These are phyloP conservation scores for Aspergillus olivimuriae DNA, from an alignment of 495 filamentous ascomycete genomes.

Conservation along the genomic window DNA sequence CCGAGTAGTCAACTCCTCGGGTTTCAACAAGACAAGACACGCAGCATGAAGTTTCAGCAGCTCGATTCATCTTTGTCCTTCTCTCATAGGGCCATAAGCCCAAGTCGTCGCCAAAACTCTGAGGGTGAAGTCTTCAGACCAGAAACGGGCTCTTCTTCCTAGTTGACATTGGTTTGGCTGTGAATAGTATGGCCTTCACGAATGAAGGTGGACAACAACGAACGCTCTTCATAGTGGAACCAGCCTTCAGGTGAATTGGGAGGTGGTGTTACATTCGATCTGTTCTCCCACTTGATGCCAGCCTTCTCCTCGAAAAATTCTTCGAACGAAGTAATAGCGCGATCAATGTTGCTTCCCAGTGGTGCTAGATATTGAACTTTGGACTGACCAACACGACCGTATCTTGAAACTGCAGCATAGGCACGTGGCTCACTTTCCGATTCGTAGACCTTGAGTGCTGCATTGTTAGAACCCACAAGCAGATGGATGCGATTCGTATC, in stretches of 20 bases:
- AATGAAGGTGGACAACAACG: slow-evolving; percentile 19
- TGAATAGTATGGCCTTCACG: slow-evolving; percentile 4
- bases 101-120: no score
- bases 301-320: slow-evolving; percentile 52
- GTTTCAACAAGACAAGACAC: no score
- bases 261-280: slow-evolving; percentile 17
- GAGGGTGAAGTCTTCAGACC: no score
- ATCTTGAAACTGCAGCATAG: slow-evolving; percentile 39
- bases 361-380: slow-evolving; percentile 26
- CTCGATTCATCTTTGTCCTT: no score
- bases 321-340: slow-evolving; percentile 43
- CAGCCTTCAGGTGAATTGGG: slow-evolving; percentile 26
- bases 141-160: no score
- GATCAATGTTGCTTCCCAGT: slow-evolving; percentile 19
- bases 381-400: slow-evolving; percentile 22
- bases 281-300: slow-evolving; percentile 49
- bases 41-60: no score
- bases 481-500: no score
- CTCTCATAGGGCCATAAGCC: no score
- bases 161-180: no score
- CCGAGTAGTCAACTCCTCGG: no score
- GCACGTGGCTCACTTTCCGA: slow-evolving; percentile 36
- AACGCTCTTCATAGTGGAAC: slow-evolving; percentile 20
- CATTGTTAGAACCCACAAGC: slow-evolving; percentile 3
- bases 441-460: slow-evolving; percentile 43